Evolutionary conservation across 83 land plant species (phyloP).

Genomic region (Thuja plicata): DNA sequence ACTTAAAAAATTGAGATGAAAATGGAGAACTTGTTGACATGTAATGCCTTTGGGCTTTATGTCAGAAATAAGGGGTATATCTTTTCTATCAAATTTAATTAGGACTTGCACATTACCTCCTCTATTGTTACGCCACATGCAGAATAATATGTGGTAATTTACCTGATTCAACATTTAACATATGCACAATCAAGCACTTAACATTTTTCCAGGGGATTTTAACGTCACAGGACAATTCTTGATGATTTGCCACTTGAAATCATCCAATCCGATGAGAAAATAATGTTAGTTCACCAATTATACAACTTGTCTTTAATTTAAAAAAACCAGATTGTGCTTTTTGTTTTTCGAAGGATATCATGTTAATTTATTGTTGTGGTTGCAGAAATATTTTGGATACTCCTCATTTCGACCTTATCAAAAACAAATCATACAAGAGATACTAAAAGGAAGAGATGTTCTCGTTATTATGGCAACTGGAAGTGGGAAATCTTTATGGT

Average conservation of each 20-base stretch:
- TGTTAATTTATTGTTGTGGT: neutral
- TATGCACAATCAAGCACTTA: too few species aligned
- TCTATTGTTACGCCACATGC: too few species aligned
- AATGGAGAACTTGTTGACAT: neutral
- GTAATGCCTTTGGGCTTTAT: too few species aligned
- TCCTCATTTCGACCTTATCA: slow-evolving; percentile 65
- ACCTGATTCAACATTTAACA: too few species aligned
- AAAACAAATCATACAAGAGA: slow-evolving; percentile 56
- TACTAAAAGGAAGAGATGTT: slow-evolving; percentile 64
- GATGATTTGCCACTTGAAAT: too few species aligned
- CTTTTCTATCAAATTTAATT: too few species aligned
- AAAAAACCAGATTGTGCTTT: neutral
- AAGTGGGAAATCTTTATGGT: slow-evolving; percentile 88
- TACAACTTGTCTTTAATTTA: neutral
- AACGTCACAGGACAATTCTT: too few species aligned
- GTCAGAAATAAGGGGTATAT: too few species aligned
- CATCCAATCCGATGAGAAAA: neutral
- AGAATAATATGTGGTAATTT: too few species aligned
- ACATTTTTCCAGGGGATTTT: too few species aligned
- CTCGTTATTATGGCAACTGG: slow-evolving; percentile 88
- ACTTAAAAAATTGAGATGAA: neutral
- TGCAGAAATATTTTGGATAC: slow-evolving; percentile 73
- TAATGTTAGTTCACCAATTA: neutral
- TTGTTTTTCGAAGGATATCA: neutral
- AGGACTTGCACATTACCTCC: too few species aligned